Evolutionary conservation across 805 yeast genomes (phyloP).

Genomic region (Wickerhamiella musiphila): DNA sequence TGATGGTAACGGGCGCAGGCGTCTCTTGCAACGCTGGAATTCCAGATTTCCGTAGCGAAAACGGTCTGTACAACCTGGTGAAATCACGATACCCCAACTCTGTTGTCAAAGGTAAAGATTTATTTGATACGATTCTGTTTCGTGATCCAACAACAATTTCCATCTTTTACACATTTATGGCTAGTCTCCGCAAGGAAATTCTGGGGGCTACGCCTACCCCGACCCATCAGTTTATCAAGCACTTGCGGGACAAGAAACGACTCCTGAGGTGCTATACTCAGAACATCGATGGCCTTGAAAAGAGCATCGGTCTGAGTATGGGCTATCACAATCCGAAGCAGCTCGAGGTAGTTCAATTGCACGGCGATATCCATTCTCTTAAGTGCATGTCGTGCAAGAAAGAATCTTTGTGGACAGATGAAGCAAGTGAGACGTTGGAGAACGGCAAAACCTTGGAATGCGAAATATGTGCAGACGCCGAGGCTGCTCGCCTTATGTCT

Average conservation of each 20-base stretch:
- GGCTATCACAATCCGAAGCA: constrained; percentile 35
- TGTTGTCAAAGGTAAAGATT: constrained; percentile 69
- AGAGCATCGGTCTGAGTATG: constrained; percentile 39
- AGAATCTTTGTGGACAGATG: constrained; percentile 43
- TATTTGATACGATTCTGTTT: constrained; percentile 75
- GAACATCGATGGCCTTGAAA: constrained; percentile 81
- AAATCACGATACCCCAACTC: constrained; percentile 42
- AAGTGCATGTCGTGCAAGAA: constrained; percentile 58
- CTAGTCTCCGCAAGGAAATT: constrained; percentile 49
- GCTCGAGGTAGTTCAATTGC: constrained; percentile 71
- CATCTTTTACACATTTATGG: constrained; percentile 83
- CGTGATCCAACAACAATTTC: constrained; percentile 45
- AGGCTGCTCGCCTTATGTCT: constrained; percentile 34
- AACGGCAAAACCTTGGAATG: constrained; percentile 66
- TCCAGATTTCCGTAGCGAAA: constrained; percentile 78
- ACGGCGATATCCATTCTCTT: constrained; percentile 68
- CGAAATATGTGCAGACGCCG: constrained; percentile 41
- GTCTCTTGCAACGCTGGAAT: constrained; percentile 94
- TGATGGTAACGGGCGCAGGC: constrained; percentile 86
- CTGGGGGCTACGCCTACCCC: constrained; percentile 59
- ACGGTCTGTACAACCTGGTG: constrained; percentile 66
- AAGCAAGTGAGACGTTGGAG: constrained; percentile 29
- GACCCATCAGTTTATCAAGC: constrained; percentile 60
- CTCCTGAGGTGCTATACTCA: constrained; percentile 82
- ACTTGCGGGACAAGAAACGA: constrained; percentile 42